Evolutionary conservation across 2,329 filamentous ascomycete species (phyloP), one percentile per base, ranked within the genome.

Genomic region (Bipolaris gigantea): DNA sequence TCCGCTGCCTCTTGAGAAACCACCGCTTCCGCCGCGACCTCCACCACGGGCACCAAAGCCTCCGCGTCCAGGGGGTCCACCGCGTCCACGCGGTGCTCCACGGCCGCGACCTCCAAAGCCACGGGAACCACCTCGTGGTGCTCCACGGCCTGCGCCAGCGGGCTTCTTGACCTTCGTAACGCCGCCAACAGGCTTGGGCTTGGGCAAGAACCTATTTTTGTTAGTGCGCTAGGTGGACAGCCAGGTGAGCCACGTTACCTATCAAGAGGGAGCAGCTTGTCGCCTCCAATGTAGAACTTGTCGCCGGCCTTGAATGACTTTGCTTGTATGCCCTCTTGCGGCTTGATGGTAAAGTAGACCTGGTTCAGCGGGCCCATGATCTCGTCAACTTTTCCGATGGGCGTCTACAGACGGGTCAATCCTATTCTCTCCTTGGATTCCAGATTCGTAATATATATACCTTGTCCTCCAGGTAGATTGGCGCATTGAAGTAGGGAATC

Each of bases 381-480:
- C 80, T 99, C 94, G 80, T 99, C 94, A 73, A 99, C 89, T 80
- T 97, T 97, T 76, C 94, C 94, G 75, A 99, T 86, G 59, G 89
- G 82, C 41, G 89, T 93, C 88, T 88, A 65, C 58, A 34, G 32
- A 38, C 41, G 30, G 15, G 61, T 74, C 57, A 74, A 67, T 50
- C 43, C 50, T 35, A 18, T 23, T 25, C 2, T 47, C 4, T 50
- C 27, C 8, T 40, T n/a, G 19, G 3, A 3, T 5, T 11, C 19
- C 4, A 9, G 15, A 3, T 10, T 42, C 30, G n/a, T 7, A 9
- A 38, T 25, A 8, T 36, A 34, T 45, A 41, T 72, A 88, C 89
- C 84, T 97, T 99, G 83, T 97, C 99, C 84, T 97, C 93, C 70
- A 97, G 88, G 81, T 94, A 99, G 77, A 99, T 96, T 65, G 92